phyloP scores from a whole-genome alignment of 2,329 filamentous ascomycete species.

The Trichoderma sp. region DNA sequence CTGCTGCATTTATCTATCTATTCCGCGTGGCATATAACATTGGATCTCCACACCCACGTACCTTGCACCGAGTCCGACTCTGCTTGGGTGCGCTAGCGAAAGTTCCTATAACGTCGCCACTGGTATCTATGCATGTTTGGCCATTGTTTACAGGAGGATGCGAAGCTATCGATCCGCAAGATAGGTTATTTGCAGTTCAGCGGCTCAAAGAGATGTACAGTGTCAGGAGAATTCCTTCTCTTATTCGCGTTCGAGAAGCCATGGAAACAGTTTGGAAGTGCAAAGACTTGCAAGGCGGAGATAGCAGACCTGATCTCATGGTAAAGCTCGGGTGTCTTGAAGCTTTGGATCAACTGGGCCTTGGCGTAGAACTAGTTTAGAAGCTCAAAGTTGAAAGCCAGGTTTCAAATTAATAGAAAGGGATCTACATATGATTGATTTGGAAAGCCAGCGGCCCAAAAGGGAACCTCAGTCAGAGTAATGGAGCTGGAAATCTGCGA shows the following conservation, averaged over 20 bases:
- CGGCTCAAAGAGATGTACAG: background rate
- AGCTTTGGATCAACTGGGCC: background rate
- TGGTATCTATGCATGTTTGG: conserved; percentile 2
- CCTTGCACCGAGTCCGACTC: background rate
- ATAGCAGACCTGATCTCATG: background rate
- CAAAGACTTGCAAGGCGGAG: background rate
- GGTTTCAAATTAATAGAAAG: background rate
- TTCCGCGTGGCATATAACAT: conserved; percentile 3
- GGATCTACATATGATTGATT: background rate
- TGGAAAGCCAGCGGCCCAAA: background rate
- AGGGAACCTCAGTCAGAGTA: background rate
- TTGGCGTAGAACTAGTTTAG: background rate
- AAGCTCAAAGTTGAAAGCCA: background rate
- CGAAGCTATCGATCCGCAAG: conserved; percentile 1
- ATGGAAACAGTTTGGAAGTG: background rate
- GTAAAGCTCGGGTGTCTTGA: background rate
- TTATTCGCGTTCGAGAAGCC: background rate
- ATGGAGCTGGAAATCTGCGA: too few relatives aligned
- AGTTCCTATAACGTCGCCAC: background rate
- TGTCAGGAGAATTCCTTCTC: background rate
- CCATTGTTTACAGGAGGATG: background rate
- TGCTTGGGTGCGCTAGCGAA: background rate
- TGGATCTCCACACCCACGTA: background rate
- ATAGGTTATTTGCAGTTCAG: background rate
- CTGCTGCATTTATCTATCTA: background rate